phyloP scores from a whole-genome alignment of 495 filamentous ascomycete species.

The Tuber indicum region DNA sequence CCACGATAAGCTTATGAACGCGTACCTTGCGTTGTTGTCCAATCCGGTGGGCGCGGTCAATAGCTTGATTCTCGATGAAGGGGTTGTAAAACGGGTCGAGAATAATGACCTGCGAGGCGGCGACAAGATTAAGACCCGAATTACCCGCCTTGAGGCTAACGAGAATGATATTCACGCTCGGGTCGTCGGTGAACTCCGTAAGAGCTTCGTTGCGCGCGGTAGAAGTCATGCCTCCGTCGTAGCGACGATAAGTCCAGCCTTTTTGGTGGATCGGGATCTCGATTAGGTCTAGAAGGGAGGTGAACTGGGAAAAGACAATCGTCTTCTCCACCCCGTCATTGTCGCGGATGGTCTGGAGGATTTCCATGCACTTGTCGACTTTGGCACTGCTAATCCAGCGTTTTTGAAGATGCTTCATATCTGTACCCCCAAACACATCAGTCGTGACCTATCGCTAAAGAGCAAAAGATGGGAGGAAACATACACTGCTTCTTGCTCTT shows the following conservation, averaged over 20 bases:
- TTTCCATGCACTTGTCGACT: constrained; percentile 65
- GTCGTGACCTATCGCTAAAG: not conserved
- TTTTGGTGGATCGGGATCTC: constrained; percentile 72
- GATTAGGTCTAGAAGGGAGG: constrained; percentile 81
- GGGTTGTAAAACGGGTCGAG: constrained; percentile 97
- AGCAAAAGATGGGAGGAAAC: constrained; percentile 10
- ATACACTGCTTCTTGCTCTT: constrained; percentile 52
- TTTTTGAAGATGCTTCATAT: constrained; percentile 62
- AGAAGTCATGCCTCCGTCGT: constrained; percentile 77
- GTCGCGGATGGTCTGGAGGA: constrained; percentile 53
- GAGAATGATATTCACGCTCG: constrained; percentile 66
- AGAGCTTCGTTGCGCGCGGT: constrained; percentile 65
- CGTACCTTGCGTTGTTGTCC: constrained; percentile 69
- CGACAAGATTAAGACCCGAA: constrained; percentile 78
- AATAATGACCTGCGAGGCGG: constrained; percentile 83
- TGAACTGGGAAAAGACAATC: constrained; percentile 91
- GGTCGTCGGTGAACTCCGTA: constrained; percentile 61
- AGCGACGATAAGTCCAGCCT: constrained; percentile 62
- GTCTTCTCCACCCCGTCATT: constrained; percentile 61
- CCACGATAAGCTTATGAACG: constrained; percentile 72
- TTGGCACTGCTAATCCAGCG: constrained; percentile 72
- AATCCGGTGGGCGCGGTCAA: constrained; percentile 88
- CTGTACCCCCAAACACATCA: constrained; percentile 18
- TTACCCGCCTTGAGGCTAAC: constrained; percentile 89
- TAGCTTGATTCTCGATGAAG: constrained; percentile 87